Conservation (phyloP, 78 protist genomes). For the Polysphondylium violaceum region DNA sequence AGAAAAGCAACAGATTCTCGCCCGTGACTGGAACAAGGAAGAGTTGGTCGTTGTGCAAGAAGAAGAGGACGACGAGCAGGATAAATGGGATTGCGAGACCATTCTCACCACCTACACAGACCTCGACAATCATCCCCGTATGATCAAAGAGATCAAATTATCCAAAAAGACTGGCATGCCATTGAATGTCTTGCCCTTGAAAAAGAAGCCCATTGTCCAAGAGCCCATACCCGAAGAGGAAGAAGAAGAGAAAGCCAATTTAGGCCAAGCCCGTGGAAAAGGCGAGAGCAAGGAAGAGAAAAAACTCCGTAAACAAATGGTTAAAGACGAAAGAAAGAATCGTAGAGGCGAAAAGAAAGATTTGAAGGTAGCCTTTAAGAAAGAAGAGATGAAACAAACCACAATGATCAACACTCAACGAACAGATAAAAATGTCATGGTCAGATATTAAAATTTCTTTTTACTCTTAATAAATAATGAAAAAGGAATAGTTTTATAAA, state of each 20-base stretch:
- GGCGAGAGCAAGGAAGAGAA: constrained; percentile 54
- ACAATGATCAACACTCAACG: constrained; percentile 11
- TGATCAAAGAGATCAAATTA: constrained; percentile 68
- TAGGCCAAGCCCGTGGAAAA: constrained; percentile 28
- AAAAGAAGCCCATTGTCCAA: not conserved
- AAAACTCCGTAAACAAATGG: constrained; percentile 42
- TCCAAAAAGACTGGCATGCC: constrained; percentile 64
- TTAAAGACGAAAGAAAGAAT: constrained; percentile 22
- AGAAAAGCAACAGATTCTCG: constrained; percentile 34
- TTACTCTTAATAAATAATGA: too few species aligned
- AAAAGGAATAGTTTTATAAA: too few species aligned
- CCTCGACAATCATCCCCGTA: constrained; percentile 82
- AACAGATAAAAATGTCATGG: constrained; percentile 14
- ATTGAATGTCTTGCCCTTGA: not conserved
- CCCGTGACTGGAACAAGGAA: constrained; percentile 42
- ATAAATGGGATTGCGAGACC: constrained; percentile 84
- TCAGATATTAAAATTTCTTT: constrained; percentile 61
- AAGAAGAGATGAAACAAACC: constrained; percentile 65
- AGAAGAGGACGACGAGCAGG: constrained; percentile 51
- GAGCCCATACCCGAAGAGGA: not conserved
- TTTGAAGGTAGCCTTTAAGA: constrained; percentile 53
- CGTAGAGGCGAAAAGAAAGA: constrained; percentile 47
- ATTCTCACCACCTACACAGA: constrained; percentile 83
- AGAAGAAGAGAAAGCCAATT: not conserved
- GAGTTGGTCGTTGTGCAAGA: constrained; percentile 18